Percentiles rank a stretch among this genome's conserved stretches.
phyloP scores from a whole-genome alignment of 306 rosid genomes.

The Begonia loranthoides region DNA sequence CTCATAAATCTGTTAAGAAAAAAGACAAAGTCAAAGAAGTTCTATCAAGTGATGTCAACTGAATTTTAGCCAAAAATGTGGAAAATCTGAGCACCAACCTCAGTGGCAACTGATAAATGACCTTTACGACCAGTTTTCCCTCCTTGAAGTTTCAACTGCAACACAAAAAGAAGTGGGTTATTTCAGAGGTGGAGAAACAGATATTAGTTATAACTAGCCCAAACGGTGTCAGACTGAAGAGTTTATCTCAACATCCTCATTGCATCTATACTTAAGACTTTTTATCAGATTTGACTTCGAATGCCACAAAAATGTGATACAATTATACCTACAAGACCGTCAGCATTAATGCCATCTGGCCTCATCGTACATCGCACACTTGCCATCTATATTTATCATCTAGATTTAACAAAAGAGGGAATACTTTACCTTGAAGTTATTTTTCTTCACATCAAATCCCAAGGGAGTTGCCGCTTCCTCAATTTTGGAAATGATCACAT shows the following conservation, averaged over 20 bases:
- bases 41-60: slow-evolving; percentile 2
- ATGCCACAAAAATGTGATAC: too few relatives aligned
- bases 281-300: too few relatives aligned
- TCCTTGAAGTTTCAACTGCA: slow-evolving; percentile 80
- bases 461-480: slow-evolving; percentile 70
- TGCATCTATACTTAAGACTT: too few relatives aligned
- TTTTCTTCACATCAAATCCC: slow-evolving; percentile 89
- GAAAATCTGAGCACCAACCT: slow-evolving; percentile 26
- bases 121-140: slow-evolving; percentile 92
- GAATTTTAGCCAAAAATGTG: not conserved
- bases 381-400: slow-evolving; percentile 4
- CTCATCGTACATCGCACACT: not conserved
- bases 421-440: slow-evolving; percentile 57
- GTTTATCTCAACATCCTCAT: too few relatives aligned
- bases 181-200: too few relatives aligned
- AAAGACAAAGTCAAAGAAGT: slow-evolving; percentile 3
- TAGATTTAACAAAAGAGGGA: slow-evolving; percentile 1
- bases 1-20: slow-evolving; percentile 58
- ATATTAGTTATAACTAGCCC: too few relatives aligned
- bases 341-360: not conserved
- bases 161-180: slow-evolving; percentile 1
- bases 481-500: slow-evolving; percentile 74
- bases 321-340: too few relatives aligned
- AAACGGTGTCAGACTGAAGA: too few relatives aligned
- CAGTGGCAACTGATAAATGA: slow-evolving; percentile 79